phyloP scores from a whole-genome alignment of 805 yeast species.

The Candida palmyrensis region DNA sequence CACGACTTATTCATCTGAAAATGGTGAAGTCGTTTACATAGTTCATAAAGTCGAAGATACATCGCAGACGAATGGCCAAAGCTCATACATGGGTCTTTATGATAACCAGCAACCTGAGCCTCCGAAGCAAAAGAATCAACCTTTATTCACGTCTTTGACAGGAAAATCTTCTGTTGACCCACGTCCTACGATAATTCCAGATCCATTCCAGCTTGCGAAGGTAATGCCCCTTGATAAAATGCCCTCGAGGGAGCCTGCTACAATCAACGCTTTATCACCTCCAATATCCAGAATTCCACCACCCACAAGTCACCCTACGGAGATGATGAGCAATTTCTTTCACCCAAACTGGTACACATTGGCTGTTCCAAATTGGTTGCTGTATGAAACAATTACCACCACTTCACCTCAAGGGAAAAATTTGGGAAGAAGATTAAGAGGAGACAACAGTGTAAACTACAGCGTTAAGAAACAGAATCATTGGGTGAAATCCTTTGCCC shows the following conservation, averaged over 20 bases:
- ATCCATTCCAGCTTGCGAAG: conserved; percentile 60
- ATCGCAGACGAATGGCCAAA: conserved; percentile 6
- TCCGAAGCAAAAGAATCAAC: conserved; percentile 58
- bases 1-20: conserved; percentile 42
- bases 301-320: conserved; percentile 26
- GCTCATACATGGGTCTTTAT: conserved; percentile 28
- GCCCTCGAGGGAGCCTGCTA: conserved; percentile 15
- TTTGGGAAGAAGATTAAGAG: too few relatives aligned
- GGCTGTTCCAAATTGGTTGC: conserved; percentile 38
- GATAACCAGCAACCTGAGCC: conserved; percentile 13
- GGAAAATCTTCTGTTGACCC: conserved; percentile 71
- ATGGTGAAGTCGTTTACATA: conserved; percentile 54
- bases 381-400: conserved; percentile 19
- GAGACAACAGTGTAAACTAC: not conserved
- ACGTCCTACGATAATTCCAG: conserved; percentile 63
- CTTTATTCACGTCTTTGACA: conserved; percentile 72
- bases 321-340: conserved; percentile 36
- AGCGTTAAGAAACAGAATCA: not conserved
- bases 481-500: conserved; percentile 30
- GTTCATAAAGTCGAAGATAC: conserved; percentile 21
- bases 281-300: conserved; percentile 24
- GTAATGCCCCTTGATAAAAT: conserved; percentile 48
- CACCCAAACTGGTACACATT: conserved; percentile 43
- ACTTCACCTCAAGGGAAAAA: too few relatives aligned
- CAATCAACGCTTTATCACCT: conserved; percentile 28